Conservation (phyloP, 495 filamentous ascomycete genomes). For the Xylaria nigripes region DNA sequence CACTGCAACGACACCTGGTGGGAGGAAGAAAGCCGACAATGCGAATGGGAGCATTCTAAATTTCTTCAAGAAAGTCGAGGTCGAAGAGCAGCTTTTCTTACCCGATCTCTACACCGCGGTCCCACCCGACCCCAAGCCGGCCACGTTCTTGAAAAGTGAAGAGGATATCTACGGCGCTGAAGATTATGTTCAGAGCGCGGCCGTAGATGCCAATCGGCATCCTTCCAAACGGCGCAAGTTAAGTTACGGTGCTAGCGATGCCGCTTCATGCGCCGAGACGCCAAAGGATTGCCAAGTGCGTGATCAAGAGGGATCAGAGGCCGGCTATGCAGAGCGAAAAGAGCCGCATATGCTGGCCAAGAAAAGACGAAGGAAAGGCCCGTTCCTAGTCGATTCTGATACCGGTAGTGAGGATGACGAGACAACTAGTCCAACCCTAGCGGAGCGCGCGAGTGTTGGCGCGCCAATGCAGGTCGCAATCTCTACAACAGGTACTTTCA, state of each 20-base stretch:
- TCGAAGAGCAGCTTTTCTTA: slow-evolving; percentile 25
- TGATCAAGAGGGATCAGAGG: background rate
- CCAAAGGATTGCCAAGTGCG: background rate
- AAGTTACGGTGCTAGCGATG: slow-evolving; percentile 7
- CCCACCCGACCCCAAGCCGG: background rate
- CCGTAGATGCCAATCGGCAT: slow-evolving; percentile 16
- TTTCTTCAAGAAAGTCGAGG: slow-evolving; percentile 31
- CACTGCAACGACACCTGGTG: slow-evolving; percentile 7
- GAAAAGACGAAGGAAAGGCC: slow-evolving; percentile 29
- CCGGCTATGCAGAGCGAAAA: background rate
- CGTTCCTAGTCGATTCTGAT: slow-evolving; percentile 63
- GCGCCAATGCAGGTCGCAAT: background rate
- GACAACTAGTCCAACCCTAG: slow-evolving; percentile 1
- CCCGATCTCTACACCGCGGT: slow-evolving; percentile 7
- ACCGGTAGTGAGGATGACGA: slow-evolving; percentile 57
- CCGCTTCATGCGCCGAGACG: background rate
- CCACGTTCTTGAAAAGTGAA: slow-evolving; percentile 13
- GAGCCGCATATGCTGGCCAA: slow-evolving; percentile 6
- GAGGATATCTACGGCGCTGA: slow-evolving; percentile 17
- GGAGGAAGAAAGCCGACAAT: slow-evolving; percentile 21
- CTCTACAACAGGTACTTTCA: background rate
- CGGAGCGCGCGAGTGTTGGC: background rate
- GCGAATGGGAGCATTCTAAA: slow-evolving; percentile 61
- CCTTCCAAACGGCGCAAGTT: slow-evolving; percentile 25
- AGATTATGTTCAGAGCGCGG: slow-evolving; percentile 10